phyloP scores from a whole-genome alignment of 2,329 filamentous ascomycete species.

The Hymenoscyphus linearis region DNA sequence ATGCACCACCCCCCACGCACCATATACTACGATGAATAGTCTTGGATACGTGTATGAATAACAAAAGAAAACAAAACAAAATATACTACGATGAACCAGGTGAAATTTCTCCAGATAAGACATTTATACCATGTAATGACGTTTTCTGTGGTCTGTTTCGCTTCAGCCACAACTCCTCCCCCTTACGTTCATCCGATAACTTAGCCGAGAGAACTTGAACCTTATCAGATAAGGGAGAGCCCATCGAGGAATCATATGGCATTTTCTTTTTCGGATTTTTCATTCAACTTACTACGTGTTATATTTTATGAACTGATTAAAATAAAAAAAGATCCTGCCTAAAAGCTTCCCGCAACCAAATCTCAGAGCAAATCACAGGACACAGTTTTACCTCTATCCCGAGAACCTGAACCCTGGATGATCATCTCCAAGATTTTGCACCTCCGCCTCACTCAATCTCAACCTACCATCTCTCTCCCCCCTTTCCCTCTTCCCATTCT shows the following conservation, averaged over 20 bases:
- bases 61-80: too few species aligned
- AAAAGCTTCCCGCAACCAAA: not conserved
- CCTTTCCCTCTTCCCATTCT: not conserved
- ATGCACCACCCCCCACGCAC: too few species aligned
- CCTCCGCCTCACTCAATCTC: not conserved
- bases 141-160: not conserved
- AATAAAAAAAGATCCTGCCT: not conserved
- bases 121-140: too few species aligned
- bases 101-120: too few species aligned
- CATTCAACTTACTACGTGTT: not conserved
- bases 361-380: not conserved
- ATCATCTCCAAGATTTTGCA: not conserved
- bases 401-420: not conserved
- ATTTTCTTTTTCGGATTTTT: not conserved
- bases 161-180: not conserved
- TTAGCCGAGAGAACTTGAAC: not conserved
- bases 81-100: too few species aligned
- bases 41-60: too few species aligned
- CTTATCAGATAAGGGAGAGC: not conserved
- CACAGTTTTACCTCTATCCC: not conserved
- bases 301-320: not conserved
- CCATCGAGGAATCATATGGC: not conserved
- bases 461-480: not conserved
- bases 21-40: too few species aligned
- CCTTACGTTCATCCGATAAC: not conserved